Conservation (phyloP, 192 early-diverging fungal genomes). For the Physocladia obscura region DNA sequence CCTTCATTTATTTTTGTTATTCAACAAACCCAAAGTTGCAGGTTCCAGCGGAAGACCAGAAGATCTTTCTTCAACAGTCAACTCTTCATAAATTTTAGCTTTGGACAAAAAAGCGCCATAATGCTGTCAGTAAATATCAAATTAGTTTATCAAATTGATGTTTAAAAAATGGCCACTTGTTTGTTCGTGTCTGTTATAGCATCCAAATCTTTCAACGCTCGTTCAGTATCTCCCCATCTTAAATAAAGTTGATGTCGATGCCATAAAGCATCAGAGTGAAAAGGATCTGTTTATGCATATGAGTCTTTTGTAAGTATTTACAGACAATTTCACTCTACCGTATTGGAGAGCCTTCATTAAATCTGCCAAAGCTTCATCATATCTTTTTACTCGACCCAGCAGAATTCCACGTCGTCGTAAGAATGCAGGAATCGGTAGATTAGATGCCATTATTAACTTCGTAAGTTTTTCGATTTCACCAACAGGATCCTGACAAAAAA, state of each 20-base stretch:
- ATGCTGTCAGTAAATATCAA: too few relatives aligned
- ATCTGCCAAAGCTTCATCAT: slow-evolving; percentile 42
- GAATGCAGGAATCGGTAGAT: slow-evolving; percentile 46
- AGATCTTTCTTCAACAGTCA: slow-evolving; percentile 23
- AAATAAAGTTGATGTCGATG: slow-evolving; percentile 54
- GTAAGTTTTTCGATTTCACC: slow-evolving; percentile 40
- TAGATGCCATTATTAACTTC: slow-evolving; percentile 31
- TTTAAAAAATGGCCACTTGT: too few relatives aligned
- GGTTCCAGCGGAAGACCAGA: slow-evolving; percentile 19
- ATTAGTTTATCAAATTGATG: too few relatives aligned
- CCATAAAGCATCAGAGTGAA: slow-evolving; percentile 55
- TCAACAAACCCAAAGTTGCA: background rate
- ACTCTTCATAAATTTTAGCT: slow-evolving; percentile 51
- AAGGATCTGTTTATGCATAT: slow-evolving; percentile 42
- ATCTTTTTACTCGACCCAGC: slow-evolving; percentile 35
- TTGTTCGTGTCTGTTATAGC: slow-evolving; percentile 52
- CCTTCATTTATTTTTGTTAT: background rate
- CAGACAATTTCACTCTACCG: slow-evolving; percentile 18
- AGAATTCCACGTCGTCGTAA: slow-evolving; percentile 45
- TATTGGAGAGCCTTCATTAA: slow-evolving; percentile 47
- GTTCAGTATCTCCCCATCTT: slow-evolving; percentile 38
- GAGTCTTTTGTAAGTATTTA: background rate
- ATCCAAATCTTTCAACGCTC: slow-evolving; percentile 50
- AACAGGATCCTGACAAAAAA: slow-evolving; percentile 27
- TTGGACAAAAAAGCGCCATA: slow-evolving; percentile 52